phyloP scores from a whole-genome alignment of 2,329 filamentous ascomycete species.

The Exophiala aquamarina region DNA sequence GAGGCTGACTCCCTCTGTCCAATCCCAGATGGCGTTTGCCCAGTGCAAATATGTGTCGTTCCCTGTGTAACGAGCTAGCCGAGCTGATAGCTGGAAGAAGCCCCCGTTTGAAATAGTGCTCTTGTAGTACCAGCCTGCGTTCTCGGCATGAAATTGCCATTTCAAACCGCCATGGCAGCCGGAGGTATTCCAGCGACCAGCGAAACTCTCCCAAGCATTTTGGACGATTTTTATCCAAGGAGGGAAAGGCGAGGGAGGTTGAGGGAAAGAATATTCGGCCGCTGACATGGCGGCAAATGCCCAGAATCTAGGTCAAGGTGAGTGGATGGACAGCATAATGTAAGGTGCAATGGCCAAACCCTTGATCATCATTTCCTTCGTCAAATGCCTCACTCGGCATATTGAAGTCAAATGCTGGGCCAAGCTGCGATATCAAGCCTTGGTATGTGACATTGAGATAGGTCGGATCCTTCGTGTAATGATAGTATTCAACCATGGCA shows the following conservation, averaged over 20 bases:
- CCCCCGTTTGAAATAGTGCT: conserved; percentile 68
- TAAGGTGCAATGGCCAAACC: conserved; percentile 21
- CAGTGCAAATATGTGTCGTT: conserved; percentile 65
- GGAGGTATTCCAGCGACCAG: conserved; percentile 65
- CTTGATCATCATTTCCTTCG: conserved; percentile 66
- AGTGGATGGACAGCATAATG: too few species aligned
- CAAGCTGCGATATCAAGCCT: conserved; percentile 61
- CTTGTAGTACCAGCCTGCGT: conserved; percentile 80
- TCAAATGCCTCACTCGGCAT: conserved; percentile 40
- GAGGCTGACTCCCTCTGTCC: conserved; percentile 56
- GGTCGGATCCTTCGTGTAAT: conserved; percentile 61
- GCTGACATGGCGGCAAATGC: conserved; percentile 67
- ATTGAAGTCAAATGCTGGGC: conserved; percentile 62
- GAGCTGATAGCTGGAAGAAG: conserved; percentile 79
- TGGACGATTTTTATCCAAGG: conserved; percentile 55
- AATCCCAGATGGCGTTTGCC: conserved; percentile 63
- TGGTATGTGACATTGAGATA: conserved; percentile 63
- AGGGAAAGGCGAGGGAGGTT: conserved; percentile 47
- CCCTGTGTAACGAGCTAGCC: conserved; percentile 65
- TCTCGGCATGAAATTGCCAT: conserved; percentile 79
- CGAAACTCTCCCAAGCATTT: conserved; percentile 72
- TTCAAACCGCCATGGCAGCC: conserved; percentile 70
- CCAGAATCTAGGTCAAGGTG: too few species aligned
- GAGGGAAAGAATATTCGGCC: conserved; percentile 63
- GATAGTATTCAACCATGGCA: conserved; percentile 68